Base-by-base conservation (phyloP, 768 basidiomycete species). In the Mycena amicta region DNA sequence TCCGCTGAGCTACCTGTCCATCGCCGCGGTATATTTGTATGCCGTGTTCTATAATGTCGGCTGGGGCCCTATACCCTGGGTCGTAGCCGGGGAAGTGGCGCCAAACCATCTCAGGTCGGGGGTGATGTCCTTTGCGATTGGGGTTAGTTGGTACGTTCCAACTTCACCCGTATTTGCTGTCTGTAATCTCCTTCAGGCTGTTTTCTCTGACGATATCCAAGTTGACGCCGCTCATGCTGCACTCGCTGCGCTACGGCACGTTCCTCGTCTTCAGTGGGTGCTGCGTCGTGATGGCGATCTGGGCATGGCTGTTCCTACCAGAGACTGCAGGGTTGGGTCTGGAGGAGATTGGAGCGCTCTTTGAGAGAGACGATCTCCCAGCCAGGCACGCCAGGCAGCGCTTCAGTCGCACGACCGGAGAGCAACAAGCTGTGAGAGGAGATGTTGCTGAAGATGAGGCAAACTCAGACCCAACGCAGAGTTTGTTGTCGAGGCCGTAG, bases 161-260 rank as follows among this genome's bases (percentile, higher is more conserved):
- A 6, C 41, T 43, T 12, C 41, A 43, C 20, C 6, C 41, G 15
- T 28, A 20, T 2, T 15, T 25, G 20, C 49, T 26, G 16, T 11
- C 40, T 28, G 20, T 54, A 3, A 50, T 5, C n/a, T 43, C 13
- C 5, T 37, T 37, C 20, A 57, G 62, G 80, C 68, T 80, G 15
- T 79, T 78, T 66, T 73, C 77, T 5, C 74, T 80, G 66, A 78
- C 71, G 12, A 77, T 81, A 33, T 77, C 78, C 22, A 78, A 79
- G 51, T 37, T 79, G 30, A 80, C 78, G n/a, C 70, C 71, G 1
- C 70, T 72, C 30, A 69, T 74, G 72, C 68, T 75, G 31, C 66
- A 69, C 51, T 62, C 58, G 20, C 70, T 76, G 28, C 70, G 60
- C 2, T 75, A 75, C 49, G 75, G 75, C 25, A 79, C 77, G 20